phyloP scores from a whole-genome alignment of 306 rosid genomes.

The Vicia faba region DNA sequence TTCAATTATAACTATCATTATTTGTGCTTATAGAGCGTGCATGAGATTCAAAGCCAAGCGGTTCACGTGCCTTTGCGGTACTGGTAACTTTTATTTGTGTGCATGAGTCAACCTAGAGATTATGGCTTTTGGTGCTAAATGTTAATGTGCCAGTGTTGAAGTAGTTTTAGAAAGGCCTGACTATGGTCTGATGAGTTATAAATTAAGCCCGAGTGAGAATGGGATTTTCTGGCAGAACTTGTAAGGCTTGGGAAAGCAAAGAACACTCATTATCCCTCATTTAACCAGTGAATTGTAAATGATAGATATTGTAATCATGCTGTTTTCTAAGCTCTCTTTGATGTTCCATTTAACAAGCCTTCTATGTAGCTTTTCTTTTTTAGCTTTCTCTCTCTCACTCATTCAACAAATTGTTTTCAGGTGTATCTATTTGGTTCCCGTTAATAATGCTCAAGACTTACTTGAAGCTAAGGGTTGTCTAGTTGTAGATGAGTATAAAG shows the following conservation, averaged over 20 bases:
- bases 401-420: not conserved
- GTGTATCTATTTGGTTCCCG: not conserved
- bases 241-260: not conserved
- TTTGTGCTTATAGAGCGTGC: constrained; percentile 28
- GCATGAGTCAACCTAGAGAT: constrained; percentile 14
- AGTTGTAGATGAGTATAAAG: too few species aligned
- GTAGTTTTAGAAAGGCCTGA: not conserved
- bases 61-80: not conserved
- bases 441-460: not conserved
- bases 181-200: not conserved
- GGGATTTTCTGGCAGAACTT: constrained; percentile 7
- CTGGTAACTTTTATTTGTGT: not conserved
- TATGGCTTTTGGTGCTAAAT: not conserved
- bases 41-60: constrained; percentile 1
- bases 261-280: constrained; percentile 12
- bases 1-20: constrained; percentile 35
- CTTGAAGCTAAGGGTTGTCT: not conserved
- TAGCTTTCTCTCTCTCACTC: not conserved
- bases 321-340: constrained; percentile 11
- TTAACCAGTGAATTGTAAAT: constrained; percentile 10
- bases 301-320: constrained; percentile 8
- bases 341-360: constrained; percentile 1
- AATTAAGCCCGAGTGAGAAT: constrained; percentile 3
- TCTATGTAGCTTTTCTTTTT: not conserved
- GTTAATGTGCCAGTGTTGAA: not conserved